Conservation (phyloP, 345 rosid genomes). For the Eucalyptus victrix region DNA sequence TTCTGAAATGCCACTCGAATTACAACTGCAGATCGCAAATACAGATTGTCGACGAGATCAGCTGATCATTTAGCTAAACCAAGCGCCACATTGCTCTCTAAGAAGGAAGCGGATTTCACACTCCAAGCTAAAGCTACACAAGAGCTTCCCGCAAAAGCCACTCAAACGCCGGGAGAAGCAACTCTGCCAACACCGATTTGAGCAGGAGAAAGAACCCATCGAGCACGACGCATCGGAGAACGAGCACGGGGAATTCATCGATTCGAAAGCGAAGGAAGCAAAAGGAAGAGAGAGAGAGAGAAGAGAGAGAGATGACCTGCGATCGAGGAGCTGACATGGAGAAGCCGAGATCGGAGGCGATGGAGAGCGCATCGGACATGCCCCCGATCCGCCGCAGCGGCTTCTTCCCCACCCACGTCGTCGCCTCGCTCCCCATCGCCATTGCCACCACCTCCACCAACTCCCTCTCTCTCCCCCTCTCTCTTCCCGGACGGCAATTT, state of each 20-base stretch:
- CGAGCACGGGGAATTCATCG: not conserved
- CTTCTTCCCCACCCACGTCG: slow-evolving; percentile 95
- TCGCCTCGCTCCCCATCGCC: slow-evolving; percentile 76
- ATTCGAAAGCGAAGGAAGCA: not conserved
- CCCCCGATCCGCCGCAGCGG: slow-evolving; percentile 95
- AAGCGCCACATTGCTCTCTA: not conserved
- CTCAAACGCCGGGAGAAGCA: not conserved
- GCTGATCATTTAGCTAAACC: not conserved
- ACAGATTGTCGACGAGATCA: not conserved
- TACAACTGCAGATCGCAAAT: not conserved
- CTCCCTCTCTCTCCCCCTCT: not conserved
- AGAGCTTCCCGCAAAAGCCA: not conserved
- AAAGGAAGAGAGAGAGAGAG: not conserved
- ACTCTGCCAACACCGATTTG: not conserved
- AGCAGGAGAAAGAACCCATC: not conserved
- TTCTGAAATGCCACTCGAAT: not conserved
- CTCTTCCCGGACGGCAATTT: not conserved
- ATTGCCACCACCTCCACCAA: slow-evolving; percentile 7
- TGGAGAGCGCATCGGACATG: slow-evolving; percentile 92
- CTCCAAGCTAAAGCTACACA: not conserved
- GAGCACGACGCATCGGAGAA: not conserved
- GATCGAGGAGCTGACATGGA: slow-evolving; percentile 69
- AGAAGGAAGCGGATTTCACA: not conserved
- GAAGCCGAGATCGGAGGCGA: slow-evolving; percentile 94
- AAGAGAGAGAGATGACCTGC: slow-evolving; percentile 26